Base-by-base conservation (phyloP, 1,284 basidiomycete genomes). In the Fomitopsis palustris region DNA sequence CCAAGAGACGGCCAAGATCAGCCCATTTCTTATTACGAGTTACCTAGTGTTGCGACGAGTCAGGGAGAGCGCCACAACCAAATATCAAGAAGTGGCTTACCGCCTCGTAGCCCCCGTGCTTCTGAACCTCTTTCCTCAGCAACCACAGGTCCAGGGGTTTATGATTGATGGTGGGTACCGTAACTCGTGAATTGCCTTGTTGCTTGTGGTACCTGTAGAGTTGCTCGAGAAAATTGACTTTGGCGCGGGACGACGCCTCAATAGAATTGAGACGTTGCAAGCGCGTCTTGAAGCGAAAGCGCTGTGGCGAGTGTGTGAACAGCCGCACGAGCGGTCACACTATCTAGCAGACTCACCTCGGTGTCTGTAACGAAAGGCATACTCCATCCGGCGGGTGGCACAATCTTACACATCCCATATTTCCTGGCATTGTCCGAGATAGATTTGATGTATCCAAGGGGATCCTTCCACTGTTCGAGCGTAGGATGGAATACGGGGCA, bases 311-410 rank as follows among this genome's bases (percentile, higher is more conserved):
- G 63, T 67, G 65, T 61, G 69, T 62, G 62, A 59, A 62, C 64
- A 70, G 65, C 63, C 56, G 56, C 62, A n/a, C 10, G 27, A 6
- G 21, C 25, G 23, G 29, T 41, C 73, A 72, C 67, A 74, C 75
- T 62, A 61, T 64, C 67, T 54, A 61, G 55, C 67, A 73, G 53
- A 75, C 78, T 59, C 59, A 94, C 94, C 83, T 95, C 91, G 33
- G 95, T 94, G 72, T 98, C 90, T 47, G 96, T 91, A n/a, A 93
- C 89, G 74, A 98, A 99, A 16, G 96, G 94, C 86, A 98, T 96
- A 66, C 90, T 85, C 97, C 97, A 99, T 38, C 87, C 93, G 61
- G 84, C 79, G 1, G 97, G 97, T 59, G 97, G 97, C 21, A 98
- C 84, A 61, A 99, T 88, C 79, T 99, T 99, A 78, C 93, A 95